phyloP scores from a whole-genome alignment of 2,329 filamentous ascomycete genomes.

The Tympanopsis confertula region DNA sequence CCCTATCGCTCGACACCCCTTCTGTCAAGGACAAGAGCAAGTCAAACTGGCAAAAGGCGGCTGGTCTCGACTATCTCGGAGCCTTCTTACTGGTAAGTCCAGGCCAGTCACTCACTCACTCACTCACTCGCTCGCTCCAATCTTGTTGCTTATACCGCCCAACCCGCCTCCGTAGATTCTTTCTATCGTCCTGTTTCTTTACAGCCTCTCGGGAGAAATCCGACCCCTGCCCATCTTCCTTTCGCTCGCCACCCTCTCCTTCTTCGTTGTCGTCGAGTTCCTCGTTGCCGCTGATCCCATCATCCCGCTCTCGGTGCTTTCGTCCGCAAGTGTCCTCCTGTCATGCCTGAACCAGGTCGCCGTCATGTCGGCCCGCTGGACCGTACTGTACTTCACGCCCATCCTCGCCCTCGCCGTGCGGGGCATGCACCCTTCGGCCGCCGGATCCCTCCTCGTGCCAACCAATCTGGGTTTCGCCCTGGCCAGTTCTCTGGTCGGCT shows the following conservation, averaged over 20 bases:
- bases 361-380: conserved; percentile 74
- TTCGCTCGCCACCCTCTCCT: conserved; percentile 35
- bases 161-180: conserved; percentile 30
- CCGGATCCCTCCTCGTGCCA: conserved; percentile 67
- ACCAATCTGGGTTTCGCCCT: conserved; percentile 70
- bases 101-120: not conserved
- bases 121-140: not conserved
- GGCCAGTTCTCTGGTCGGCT: conserved; percentile 63
- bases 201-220: conserved; percentile 55
- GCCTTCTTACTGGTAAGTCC: conserved; percentile 48
- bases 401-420: conserved; percentile 70
- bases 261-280: conserved; percentile 53
- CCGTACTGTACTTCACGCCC: conserved; percentile 69
- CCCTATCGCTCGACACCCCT: conserved; percentile 14
- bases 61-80: conserved; percentile 64
- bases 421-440: conserved; percentile 54
- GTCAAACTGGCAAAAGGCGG: conserved; percentile 40
- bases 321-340: conserved; percentile 58
- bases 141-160: conserved; percentile 1
- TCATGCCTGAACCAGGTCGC: conserved; percentile 65
- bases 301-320: conserved; percentile 60
- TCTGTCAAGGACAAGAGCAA: conserved; percentile 22
- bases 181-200: conserved; percentile 62
- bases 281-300: conserved; percentile 57
- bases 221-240: conserved; percentile 45